phyloP scores from a whole-genome alignment of 2,329 filamentous ascomycete species.

The Hypoxylon rubiginosum region DNA sequence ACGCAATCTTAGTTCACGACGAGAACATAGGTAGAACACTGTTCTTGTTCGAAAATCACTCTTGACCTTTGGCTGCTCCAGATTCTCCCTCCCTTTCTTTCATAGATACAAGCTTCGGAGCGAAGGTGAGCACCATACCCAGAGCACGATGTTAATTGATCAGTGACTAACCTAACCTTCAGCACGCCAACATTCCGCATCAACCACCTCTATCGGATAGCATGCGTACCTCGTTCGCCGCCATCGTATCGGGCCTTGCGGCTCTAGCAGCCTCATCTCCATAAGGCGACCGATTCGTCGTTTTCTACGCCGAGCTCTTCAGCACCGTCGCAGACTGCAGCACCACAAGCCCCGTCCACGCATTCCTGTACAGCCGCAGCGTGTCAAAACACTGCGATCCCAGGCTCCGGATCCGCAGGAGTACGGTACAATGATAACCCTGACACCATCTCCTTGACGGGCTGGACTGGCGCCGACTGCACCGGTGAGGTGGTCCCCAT shows the following conservation, averaged over 20 bases:
- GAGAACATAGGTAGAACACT: neutral
- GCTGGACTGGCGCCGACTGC: conserved; percentile 23
- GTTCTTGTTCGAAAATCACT: neutral
- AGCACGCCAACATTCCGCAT: neutral
- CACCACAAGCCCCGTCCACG: conserved; percentile 7
- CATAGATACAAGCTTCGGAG: neutral
- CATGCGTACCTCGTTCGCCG: neutral
- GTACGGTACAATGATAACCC: conserved; percentile 24
- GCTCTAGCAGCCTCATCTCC: neutral
- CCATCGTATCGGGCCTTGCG: neutral
- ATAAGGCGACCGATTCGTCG: neutral
- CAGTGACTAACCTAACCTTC: neutral
- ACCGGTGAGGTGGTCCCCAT: conserved; percentile 17
- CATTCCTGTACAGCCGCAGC: conserved; percentile 26
- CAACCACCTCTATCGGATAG: neutral
- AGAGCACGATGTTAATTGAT: neutral
- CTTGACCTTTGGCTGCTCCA: neutral
- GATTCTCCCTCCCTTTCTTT: neutral
- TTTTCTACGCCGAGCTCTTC: conserved; percentile 26
- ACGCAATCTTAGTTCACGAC: neutral
- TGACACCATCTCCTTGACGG: conserved; percentile 17
- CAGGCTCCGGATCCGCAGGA: conserved; percentile 25
- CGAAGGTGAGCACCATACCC: neutral
- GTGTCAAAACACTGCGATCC: conserved; percentile 22
- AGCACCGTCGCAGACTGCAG: conserved; percentile 14